phyloP scores from a whole-genome alignment of 176 grass and related monocot genomes.

The Cymbopogon citratus region DNA sequence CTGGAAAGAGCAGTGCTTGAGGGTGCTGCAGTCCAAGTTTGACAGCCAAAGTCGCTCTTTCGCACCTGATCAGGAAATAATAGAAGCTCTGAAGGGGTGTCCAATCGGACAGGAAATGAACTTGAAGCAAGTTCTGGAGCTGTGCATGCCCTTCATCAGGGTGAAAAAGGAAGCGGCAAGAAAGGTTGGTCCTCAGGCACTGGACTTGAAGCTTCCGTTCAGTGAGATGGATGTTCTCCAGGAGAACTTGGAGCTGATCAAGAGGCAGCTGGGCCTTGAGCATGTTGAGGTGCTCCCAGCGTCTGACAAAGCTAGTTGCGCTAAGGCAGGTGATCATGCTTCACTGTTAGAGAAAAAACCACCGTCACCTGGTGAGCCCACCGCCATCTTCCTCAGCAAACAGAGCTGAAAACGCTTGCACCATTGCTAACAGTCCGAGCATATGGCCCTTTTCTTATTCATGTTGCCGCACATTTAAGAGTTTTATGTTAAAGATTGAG shows the following conservation, averaged over 20 bases:
- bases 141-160: constrained; percentile 75
- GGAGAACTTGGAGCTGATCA: constrained; percentile 50
- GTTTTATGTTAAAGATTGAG: not conserved
- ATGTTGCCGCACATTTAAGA: not conserved
- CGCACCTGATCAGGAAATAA: constrained; percentile 45
- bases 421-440: no score
- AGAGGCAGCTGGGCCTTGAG: constrained; percentile 46
- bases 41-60: constrained; percentile 34
- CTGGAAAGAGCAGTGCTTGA: constrained; percentile 60
- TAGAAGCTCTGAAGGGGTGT: constrained; percentile 35
- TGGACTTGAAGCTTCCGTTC: constrained; percentile 58
- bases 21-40: constrained; percentile 45
- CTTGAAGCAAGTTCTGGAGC: constrained; percentile 51
- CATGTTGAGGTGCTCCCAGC: constrained; percentile 36
- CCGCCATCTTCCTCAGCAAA: constrained; percentile 38
- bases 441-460: no score
- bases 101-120: constrained; percentile 31
- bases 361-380: constrained; percentile 41
- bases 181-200: constrained; percentile 36
- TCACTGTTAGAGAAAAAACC: constrained; percentile 36
- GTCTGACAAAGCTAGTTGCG: not conserved
- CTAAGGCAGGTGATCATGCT: constrained; percentile 27
- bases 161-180: constrained; percentile 42
- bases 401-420: not conserved
- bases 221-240: constrained; percentile 50